Conservation (phyloP, 371 early-diverging fungal genomes). For the Mucor circinelloides region DNA sequence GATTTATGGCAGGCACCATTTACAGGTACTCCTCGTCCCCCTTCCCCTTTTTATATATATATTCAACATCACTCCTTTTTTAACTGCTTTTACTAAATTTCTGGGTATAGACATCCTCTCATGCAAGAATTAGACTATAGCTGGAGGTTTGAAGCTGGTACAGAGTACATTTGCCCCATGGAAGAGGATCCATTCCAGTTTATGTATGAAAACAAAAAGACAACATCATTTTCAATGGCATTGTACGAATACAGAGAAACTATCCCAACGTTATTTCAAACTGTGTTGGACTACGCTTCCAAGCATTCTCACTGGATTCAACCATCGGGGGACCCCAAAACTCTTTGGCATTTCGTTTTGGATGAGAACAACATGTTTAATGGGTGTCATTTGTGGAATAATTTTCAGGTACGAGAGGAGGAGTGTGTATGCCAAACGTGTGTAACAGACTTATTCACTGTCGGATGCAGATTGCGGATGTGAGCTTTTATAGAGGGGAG, state of each 20-base stretch:
- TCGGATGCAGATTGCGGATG: conserved; percentile 38
- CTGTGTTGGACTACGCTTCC: conserved; percentile 56
- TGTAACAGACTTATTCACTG: not conserved
- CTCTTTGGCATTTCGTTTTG: conserved; percentile 47
- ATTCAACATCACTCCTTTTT: not conserved
- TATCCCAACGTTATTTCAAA: conserved; percentile 80
- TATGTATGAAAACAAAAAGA: conserved; percentile 42
- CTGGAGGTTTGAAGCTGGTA: conserved; percentile 53
- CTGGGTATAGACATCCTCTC: conserved; percentile 35
- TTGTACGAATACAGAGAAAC: conserved; percentile 82
- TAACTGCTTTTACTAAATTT: not conserved
- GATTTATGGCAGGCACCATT: conserved; percentile 48
- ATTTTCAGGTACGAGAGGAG: conserved; percentile 40
- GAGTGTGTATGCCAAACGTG: not conserved
- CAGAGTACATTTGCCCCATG: conserved; percentile 48
- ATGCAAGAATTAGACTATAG: conserved; percentile 42
- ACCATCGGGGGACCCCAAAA: conserved; percentile 10
- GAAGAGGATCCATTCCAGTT: conserved; percentile 41
- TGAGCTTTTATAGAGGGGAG: conserved; percentile 44
- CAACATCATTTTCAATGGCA: conserved; percentile 71
- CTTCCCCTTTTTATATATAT: not conserved
- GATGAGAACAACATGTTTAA: conserved; percentile 59
- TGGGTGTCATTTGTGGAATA: conserved; percentile 86
- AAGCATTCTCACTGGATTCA: conserved; percentile 39
- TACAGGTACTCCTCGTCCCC: conserved; percentile 30